These are phyloP conservation scores for Melampsora larici-populina DNA, from an alignment of 1,284 basidiomycete genomes.

Conservation along the genomic window DNA sequence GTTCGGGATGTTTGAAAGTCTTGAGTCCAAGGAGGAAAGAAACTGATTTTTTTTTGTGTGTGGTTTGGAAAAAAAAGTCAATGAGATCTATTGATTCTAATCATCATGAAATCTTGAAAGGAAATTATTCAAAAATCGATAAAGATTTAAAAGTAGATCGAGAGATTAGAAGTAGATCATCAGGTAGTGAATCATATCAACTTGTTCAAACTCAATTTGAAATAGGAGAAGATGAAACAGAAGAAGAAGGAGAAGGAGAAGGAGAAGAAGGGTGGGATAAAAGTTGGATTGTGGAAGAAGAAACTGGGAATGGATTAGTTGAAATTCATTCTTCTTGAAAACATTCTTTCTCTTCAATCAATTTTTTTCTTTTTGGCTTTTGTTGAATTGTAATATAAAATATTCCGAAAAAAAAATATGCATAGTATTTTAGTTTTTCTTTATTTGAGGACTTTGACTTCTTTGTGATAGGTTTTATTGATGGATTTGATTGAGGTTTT, in stretches of 20 bases:
- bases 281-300: neutral
- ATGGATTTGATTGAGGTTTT: too few relatives aligned
- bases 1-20: neutral
- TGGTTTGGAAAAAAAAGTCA: neutral
- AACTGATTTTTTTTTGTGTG: neutral
- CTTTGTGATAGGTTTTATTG: too few relatives aligned
- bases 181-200: neutral
- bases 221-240: neutral
- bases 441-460: too few relatives aligned
- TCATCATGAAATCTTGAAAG: too few relatives aligned
- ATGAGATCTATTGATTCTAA: neutral
- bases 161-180: neutral
- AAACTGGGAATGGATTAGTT: neutral
- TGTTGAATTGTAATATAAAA: too few relatives aligned
- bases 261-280: neutral
- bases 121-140: too few relatives aligned
- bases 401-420: too few relatives aligned
- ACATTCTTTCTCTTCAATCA: too few relatives aligned
- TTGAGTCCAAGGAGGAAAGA: too few relatives aligned
- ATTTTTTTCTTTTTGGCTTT: too few relatives aligned
- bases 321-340: too few relatives aligned
- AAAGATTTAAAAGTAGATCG: neutral
- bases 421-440: too few relatives aligned
- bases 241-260: neutral
- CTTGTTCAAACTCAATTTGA: neutral